Evolutionary conservation across 2,329 filamentous ascomycete genomes (phyloP).

Genomic region (Talaromyces albobiverticillius): DNA sequence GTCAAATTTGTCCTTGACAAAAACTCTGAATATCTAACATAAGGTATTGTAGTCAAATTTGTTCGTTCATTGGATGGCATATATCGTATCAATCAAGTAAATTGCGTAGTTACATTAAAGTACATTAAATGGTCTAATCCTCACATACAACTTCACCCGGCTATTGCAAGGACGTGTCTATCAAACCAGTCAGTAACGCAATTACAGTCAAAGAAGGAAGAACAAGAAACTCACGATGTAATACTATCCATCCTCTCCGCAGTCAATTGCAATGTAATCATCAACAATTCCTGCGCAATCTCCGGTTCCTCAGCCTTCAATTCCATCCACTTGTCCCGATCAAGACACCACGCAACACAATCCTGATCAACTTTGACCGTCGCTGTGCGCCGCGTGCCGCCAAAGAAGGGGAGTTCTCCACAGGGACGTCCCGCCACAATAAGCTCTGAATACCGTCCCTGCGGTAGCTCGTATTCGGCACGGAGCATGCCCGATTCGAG

Average conservation of each 20-base stretch:
- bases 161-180: slow-evolving; percentile 16
- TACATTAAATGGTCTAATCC: neutral
- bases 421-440: slow-evolving; percentile 94
- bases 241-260: slow-evolving; percentile 84
- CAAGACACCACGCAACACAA: slow-evolving; percentile 79
- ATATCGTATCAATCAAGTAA: no score
- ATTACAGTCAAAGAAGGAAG: neutral
- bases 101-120: neutral
- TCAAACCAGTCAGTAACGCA: neutral
- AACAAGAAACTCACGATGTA: slow-evolving; percentile 51
- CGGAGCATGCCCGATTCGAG: slow-evolving; percentile 85
- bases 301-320: slow-evolving; percentile 71
- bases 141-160: slow-evolving; percentile 5
- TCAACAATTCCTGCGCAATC: slow-evolving; percentile 78
- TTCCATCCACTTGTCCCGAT: slow-evolving; percentile 65
- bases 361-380: slow-evolving; percentile 81
- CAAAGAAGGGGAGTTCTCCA: slow-evolving; percentile 94
- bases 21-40: no score
- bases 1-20: neutral
- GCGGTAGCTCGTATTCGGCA: slow-evolving; percentile 85
- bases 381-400: slow-evolving; percentile 80
- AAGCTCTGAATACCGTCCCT: slow-evolving; percentile 83
- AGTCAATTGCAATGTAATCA: slow-evolving; percentile 86
- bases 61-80: no score
- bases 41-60: no score